Percentiles rank a stretch among this genome's conserved stretches.
Evolutionary conservation across 2,329 filamentous ascomycete species (phyloP).

Genomic region (Mycogone perniciosa): DNA sequence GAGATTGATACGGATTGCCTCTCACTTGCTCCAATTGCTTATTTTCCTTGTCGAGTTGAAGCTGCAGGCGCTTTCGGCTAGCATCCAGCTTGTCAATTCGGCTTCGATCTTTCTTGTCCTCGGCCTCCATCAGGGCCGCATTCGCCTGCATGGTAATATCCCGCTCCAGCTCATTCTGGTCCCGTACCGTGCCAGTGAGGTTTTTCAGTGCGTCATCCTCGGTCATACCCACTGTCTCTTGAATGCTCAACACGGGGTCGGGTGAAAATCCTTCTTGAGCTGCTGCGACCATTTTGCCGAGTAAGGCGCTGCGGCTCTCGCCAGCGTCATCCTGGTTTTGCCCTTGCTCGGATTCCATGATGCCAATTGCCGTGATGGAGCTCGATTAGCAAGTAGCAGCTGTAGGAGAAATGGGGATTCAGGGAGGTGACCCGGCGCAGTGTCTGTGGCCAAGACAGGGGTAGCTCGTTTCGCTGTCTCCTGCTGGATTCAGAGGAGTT

Average conservation of each 20-base stretch:
- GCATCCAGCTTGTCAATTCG: slow-evolving; percentile 53
- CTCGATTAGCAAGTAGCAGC: background rate
- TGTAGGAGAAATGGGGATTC: background rate
- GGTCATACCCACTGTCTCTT: slow-evolving; percentile 33
- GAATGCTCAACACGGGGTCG: background rate
- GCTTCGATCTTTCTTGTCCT: slow-evolving; percentile 57
- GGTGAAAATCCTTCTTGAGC: slow-evolving; percentile 20
- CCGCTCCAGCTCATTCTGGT: slow-evolving; percentile 85
- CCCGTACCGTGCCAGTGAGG: slow-evolving; percentile 63
- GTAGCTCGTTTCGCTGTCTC: background rate
- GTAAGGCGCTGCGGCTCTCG: slow-evolving; percentile 21
- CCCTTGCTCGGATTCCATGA: slow-evolving; percentile 24
- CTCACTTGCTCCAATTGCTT: slow-evolving; percentile 39
- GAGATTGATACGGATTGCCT: slow-evolving; percentile 44
- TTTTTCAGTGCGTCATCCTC: slow-evolving; percentile 56
- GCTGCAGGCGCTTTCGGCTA: slow-evolving; percentile 54
- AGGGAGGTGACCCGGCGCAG: no score
- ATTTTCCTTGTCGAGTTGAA: slow-evolving; percentile 54
- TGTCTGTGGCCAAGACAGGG: no score
- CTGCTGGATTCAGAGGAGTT: background rate
- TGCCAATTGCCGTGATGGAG: background rate
- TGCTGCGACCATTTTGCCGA: slow-evolving; percentile 25
- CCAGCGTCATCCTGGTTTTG: slow-evolving; percentile 15
- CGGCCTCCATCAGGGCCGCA: slow-evolving; percentile 51
- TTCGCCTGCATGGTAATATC: slow-evolving; percentile 67